These are phyloP conservation scores for Yamadazyma siamensis DNA, from an alignment of 1,139 yeast genomes.

Conservation along the genomic window DNA sequence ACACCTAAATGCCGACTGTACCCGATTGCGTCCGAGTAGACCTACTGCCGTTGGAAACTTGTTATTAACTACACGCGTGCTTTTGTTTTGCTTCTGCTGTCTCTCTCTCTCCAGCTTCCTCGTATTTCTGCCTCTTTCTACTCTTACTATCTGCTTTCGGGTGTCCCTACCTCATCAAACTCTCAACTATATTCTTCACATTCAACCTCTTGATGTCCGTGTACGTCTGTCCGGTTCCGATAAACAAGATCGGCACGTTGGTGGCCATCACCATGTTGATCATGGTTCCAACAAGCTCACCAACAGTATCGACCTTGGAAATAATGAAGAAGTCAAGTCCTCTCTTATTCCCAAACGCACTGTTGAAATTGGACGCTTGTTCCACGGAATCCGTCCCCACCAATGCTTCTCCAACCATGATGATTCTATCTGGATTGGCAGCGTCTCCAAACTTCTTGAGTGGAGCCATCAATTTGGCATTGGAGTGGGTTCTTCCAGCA, in stretches of 20 bases:
- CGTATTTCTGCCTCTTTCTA: too few relatives aligned
- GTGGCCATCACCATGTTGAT: slow-evolving; percentile 98
- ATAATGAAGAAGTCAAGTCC: slow-evolving; percentile 86
- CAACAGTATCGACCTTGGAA: slow-evolving; percentile 96
- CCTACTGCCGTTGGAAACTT: too few relatives aligned
- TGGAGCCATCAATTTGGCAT: slow-evolving; percentile 93
- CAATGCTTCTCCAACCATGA: slow-evolving; percentile 97
- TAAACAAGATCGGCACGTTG: slow-evolving; percentile 89
- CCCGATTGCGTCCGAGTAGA: too few relatives aligned
- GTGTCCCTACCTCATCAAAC: slow-evolving; percentile 65
- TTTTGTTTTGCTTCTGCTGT: too few relatives aligned
- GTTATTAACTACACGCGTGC: too few relatives aligned
- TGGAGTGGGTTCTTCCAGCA: slow-evolving; percentile 96
- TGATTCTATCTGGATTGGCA: slow-evolving; percentile 92
- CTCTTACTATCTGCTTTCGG: too few relatives aligned
- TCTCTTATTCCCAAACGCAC: slow-evolving; percentile 85
- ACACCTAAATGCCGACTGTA: too few relatives aligned
- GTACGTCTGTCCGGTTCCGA: slow-evolving; percentile 96
- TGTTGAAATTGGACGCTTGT: slow-evolving; percentile 90
- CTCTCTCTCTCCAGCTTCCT: too few relatives aligned
- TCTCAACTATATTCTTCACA: slow-evolving; percentile 88
- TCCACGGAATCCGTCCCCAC: slow-evolving; percentile 97
- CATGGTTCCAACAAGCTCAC: slow-evolving; percentile 94
- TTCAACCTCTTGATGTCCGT: slow-evolving; percentile 92
- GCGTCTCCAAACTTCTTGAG: slow-evolving; percentile 92